Percentiles rank a stretch among this genome's conserved stretches.
phyloP scores from a whole-genome alignment of 1,139 yeast genomes.

The Yamadazyma triangularis region DNA sequence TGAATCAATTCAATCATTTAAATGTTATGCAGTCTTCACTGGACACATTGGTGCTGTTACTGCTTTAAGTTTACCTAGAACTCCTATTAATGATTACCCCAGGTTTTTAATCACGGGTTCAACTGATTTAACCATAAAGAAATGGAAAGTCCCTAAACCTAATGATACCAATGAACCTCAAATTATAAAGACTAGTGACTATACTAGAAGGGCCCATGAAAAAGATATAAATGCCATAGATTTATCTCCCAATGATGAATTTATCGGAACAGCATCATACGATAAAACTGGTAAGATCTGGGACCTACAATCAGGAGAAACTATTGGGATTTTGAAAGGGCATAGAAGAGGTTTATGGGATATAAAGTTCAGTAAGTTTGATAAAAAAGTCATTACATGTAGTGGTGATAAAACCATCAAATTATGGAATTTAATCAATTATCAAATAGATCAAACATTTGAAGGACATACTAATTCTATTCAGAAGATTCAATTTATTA shows the following conservation, averaged over 20 bases:
- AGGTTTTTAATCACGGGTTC: conserved; percentile 80
- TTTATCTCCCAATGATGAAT: conserved; percentile 81
- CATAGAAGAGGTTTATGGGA: conserved; percentile 97
- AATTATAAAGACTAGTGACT: conserved; percentile 55
- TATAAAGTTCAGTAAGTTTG: conserved; percentile 74
- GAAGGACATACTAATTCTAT: conserved; percentile 96
- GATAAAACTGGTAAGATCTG: conserved; percentile 90
- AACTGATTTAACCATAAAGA: conserved; percentile 82
- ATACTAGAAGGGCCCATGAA: conserved; percentile 94
- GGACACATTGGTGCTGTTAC: conserved; percentile 91
- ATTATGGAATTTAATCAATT: conserved; percentile 82
- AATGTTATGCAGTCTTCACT: conserved; percentile 55
- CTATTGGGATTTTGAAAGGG: conserved; percentile 77
- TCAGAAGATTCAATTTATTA: conserved; percentile 71
- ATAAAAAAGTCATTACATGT: conserved; percentile 70
- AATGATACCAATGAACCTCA: conserved; percentile 9
- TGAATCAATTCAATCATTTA: conserved; percentile 38
- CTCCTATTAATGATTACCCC: conserved; percentile 52
- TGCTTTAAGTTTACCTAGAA: conserved; percentile 71
- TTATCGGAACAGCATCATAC: conserved; percentile 92
- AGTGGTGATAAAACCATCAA: conserved; percentile 90
- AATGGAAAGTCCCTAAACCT: conserved; percentile 69
- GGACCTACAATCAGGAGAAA: conserved; percentile 80
- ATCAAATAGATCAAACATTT: conserved; percentile 70
- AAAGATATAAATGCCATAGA: conserved; percentile 90